phyloP scores from a whole-genome alignment of 2,329 filamentous ascomycete genomes.

The Hirsutella thompsonii region DNA sequence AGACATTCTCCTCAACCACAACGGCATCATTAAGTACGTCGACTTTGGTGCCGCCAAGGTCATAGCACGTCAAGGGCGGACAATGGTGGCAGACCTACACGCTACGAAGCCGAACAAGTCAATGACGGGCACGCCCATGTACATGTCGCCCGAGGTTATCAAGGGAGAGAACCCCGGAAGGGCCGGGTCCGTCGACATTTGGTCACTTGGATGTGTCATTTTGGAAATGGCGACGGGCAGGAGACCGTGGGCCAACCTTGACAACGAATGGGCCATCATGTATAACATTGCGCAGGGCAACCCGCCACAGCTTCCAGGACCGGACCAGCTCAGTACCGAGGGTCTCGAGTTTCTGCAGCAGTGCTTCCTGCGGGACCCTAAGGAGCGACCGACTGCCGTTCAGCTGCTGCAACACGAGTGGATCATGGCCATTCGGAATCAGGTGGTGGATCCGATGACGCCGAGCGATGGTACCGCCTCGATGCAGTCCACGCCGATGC shows the following conservation, averaged over 20 bases:
- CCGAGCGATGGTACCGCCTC: slow-evolving; percentile 43
- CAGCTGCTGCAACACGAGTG: slow-evolving; percentile 92
- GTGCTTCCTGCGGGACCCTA: slow-evolving; percentile 79
- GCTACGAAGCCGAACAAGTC: slow-evolving; percentile 63
- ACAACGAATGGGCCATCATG: slow-evolving; percentile 99
- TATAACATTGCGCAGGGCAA: slow-evolving; percentile 99
- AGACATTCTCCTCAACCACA: slow-evolving; percentile 94
- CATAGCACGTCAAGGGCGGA: slow-evolving; percentile 86
- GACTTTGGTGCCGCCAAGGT: slow-evolving; percentile 97
- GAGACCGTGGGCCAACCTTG: slow-evolving; percentile 85
- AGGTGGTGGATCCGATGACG: slow-evolving; percentile 51
- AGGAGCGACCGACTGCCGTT: slow-evolving; percentile 64
- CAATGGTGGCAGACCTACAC: slow-evolving; percentile 51
- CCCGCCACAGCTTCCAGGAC: slow-evolving; percentile 68
- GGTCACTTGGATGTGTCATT: slow-evolving; percentile 93
- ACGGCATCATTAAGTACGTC: slow-evolving; percentile 97
- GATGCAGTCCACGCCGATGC: slow-evolving; percentile 20
- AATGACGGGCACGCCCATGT: slow-evolving; percentile 98
- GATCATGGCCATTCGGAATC: slow-evolving; percentile 55
- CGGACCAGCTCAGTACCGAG: slow-evolving; percentile 69
- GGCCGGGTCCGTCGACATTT: slow-evolving; percentile 83
- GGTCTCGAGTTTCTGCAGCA: slow-evolving; percentile 81
- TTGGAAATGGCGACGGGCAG: slow-evolving; percentile 95
- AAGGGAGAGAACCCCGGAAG: slow-evolving; percentile 72
- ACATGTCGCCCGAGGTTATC: slow-evolving; percentile 99